Base-by-base conservation (phyloP, 805 yeast species). In the Starmerella sirachaensis region DNA sequence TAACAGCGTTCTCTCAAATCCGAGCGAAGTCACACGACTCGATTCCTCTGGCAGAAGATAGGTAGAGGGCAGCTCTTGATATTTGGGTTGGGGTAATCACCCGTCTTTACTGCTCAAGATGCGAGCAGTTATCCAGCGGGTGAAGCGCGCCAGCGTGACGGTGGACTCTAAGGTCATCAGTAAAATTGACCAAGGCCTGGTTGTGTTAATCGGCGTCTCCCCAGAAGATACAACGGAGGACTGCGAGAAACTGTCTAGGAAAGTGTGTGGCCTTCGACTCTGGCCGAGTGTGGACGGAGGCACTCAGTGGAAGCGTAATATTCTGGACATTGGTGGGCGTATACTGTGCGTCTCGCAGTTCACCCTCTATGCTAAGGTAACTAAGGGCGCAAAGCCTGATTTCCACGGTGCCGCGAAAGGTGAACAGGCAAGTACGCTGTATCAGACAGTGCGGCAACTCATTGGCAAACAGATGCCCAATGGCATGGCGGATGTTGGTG, bases 301-400 rank as follows among this genome's bases (percentile, higher is more conserved):
- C 74, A 0, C 70, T 68, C 78, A 80, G 4, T 91, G 98, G 98
- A 75, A 76, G 47, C 70, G 70, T 50, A 68, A 74, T 24, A 68
- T 78, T 1, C 69, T 64, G 13, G 93, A 84, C 32, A 61, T 70
- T 14, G 58, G 67, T 2, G 93, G 84, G 11, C 78, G 79, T 50
- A 75, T 91, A 4, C 60, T 91, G 6, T 78, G 93, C 2, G 88
- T 91, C 1, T 83, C 95, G 2, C 98, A 91, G 55, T 91, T 91
- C 61, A 91, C 98, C 0, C 64, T 91, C 28, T 74, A 78, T 56
- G 98, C 84, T 0, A 78, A 71, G 29, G 72, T 91, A 16, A 79
- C 74, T 48, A 91, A 91, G 56, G 97, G 96, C 10, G 69, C 94
- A 1, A 88, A 88, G 54, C 97, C 98, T 0, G 95, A 91, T 54